These are phyloP conservation scores for Mytilinidion resinicola DNA, from an alignment of 495 filamentous ascomycete genomes.

Conservation along the genomic window DNA sequence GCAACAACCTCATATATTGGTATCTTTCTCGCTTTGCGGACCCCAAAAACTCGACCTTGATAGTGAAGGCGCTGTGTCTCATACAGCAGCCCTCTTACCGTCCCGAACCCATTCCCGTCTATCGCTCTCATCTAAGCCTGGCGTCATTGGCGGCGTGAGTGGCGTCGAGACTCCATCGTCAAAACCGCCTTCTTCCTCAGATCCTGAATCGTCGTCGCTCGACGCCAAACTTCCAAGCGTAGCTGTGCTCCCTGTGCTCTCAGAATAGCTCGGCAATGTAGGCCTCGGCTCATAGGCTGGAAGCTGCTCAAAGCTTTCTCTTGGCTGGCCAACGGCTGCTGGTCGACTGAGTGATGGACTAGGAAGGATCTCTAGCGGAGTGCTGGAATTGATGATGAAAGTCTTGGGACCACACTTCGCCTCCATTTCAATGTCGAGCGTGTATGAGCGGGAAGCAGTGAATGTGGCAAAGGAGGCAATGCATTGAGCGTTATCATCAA, in stretches of 20 bases:
- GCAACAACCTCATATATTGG: too few species aligned
- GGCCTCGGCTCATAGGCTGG: slow-evolving; percentile 14
- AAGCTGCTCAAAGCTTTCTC: slow-evolving; percentile 7
- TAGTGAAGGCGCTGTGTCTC: too few species aligned
- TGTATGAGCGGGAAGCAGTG: slow-evolving; percentile 16
- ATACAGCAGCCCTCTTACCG: too few species aligned
- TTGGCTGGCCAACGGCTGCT: background rate
- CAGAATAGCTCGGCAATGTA: slow-evolving; percentile 10
- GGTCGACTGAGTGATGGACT: background rate
- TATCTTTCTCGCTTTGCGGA: too few species aligned
- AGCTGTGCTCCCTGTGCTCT: slow-evolving; percentile 14
- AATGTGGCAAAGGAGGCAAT: slow-evolving; percentile 21
- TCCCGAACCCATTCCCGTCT: too few species aligned
- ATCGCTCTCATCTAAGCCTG: background rate
- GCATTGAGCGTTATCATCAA: slow-evolving; percentile 21
- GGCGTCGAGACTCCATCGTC: slow-evolving; percentile 1
- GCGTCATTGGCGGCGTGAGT: background rate
- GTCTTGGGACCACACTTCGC: slow-evolving; percentile 6
- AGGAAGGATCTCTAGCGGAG: slow-evolving; percentile 21
- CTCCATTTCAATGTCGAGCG: slow-evolving; percentile 6
- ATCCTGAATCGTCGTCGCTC: background rate
- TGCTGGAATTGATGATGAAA: slow-evolving; percentile 11
- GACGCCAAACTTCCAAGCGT: background rate
- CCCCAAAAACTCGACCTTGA: too few species aligned
- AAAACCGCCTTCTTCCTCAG: background rate